Base-by-base conservation (phyloP, 108 stramenopile species). In the Nitzschia putrida region DNA sequence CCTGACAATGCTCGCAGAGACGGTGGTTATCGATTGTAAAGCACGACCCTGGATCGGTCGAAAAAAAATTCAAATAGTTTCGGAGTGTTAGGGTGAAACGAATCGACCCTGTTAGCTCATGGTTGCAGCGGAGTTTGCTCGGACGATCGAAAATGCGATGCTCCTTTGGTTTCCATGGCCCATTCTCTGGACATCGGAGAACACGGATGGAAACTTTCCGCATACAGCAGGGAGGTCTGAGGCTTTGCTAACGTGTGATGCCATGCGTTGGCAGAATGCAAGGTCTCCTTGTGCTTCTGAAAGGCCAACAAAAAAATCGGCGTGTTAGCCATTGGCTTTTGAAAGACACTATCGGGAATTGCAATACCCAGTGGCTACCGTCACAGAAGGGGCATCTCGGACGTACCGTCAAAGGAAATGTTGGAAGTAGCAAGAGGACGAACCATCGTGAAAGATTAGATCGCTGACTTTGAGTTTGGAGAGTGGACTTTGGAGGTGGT, bases 121-220 rank as follows among this genome's bases (percentile, higher is more conserved):
- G 29, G 29, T 34, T 34, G 29, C 29, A 4, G 29, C 29, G 29
- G 29, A 34, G 4, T 34, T 1, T 34, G 29, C 29, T 34, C 29
- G 29, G 29, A 34, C 29, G 29, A 34, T 34, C 29, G 29, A 34
- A 34, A 78, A 78, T 18, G 77, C 70, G 66, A 68, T 68, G 45
- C 58, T 61, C 57, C 52, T 61, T 29, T 58, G 47, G 21, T 57
- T 29, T 8, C 45, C 43, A 12, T 59, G 14, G 8, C 29, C 18
- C 25, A 71, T 71, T 40, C 55, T 40, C 41, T 66, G 34, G 34
- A 68, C 53, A 13, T 66, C 54, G 20, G 66, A 39, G 8, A 74
- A 51, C 7, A 65, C 65, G 6, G 56, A 39, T 39, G 65, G 66
- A 56, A 44, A 74, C 14, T 57, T 69, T 5, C 37, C 22, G 29